Percentiles rank a stretch among this genome's conserved stretches.
phyloP scores from a whole-genome alignment of 768 basidiomycete genomes.

The Ramaria sp. region DNA sequence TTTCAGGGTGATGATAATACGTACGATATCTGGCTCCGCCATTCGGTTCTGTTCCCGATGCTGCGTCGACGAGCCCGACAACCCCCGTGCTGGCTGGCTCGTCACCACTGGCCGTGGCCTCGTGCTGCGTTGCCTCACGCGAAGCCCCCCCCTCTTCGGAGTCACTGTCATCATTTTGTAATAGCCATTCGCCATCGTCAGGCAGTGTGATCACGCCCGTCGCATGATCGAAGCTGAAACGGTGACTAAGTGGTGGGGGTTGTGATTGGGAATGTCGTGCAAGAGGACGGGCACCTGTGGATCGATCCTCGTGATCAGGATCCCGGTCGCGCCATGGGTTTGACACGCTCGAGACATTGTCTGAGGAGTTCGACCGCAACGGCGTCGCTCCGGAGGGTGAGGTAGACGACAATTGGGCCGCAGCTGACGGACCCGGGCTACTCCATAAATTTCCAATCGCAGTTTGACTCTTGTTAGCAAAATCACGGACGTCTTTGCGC shows the following conservation, averaged over 20 bases:
- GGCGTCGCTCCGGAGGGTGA: slow-evolving; percentile 12
- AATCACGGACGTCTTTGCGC: slow-evolving; percentile 23
- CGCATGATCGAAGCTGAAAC: slow-evolving; percentile 75
- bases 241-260: slow-evolving; percentile 32
- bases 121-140: not conserved
- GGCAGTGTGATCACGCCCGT: slow-evolving; percentile 86
- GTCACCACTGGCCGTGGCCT: slow-evolving; percentile 9
- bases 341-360: slow-evolving; percentile 10
- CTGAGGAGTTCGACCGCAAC: not conserved
- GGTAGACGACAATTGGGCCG: slow-evolving; percentile 9
- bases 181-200: slow-evolving; percentile 54
- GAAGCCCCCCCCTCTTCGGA: slow-evolving; percentile 31
- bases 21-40: slow-evolving; percentile 48
- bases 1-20: slow-evolving; percentile 82
- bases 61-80: not conserved
- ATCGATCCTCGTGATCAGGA: not conserved
- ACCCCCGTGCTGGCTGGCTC: slow-evolving; percentile 9
- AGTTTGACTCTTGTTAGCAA: slow-evolving; percentile 12
- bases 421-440: slow-evolving; percentile 13
- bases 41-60: not conserved
- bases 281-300: slow-evolving; percentile 7
- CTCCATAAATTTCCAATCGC: not conserved
- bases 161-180: slow-evolving; percentile 37
- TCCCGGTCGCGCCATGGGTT: slow-evolving; percentile 51
- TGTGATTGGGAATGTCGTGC: slow-evolving; percentile 8